Evolutionary conservation across 2,329 filamentous ascomycete species (phyloP), one percentile per base, ranked within the genome.

Genomic region (Cytospora chrysosperma): DNA sequence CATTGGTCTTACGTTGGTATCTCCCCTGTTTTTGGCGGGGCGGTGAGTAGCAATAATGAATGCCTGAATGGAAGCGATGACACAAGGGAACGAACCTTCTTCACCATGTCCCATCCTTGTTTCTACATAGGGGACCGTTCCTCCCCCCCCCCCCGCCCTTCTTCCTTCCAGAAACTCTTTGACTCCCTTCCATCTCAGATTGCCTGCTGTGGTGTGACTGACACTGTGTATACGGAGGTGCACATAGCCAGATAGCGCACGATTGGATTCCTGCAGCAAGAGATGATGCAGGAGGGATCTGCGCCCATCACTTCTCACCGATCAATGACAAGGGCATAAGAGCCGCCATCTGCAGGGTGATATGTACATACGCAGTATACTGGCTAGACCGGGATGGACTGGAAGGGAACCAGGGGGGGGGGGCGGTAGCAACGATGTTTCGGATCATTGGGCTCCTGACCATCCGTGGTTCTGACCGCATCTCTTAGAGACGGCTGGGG

Each of bases 281-380:
- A 43, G n/a, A 43, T n/a, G 12, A 56, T 17, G 52, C 40, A 43
- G 3, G 40, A 43, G 40, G 19, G 40, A 43, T 43, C 40, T 43
- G 40, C 40, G 21, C 40, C 15, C 37, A 37, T 56, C 32, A 56
- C 32, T 37, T 56, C 53, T 57, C 55, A 47, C 30, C 32, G 30
- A 56, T 40, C 30, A 24, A 32, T 26, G 30, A 21, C 28, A 21
- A 40, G 13, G 21, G 53, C 34, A 32, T 10, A 32, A 8, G 34
- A 57, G 55, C 55, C 55, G 55, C 55, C 37, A 49, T 57, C 37
- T 53, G 60, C 60, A 62, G 28, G 43, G 47, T 56, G 53, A 62
- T 13, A 15, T n/a, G n/a, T n/a, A n/a, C n/a, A n/a, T n/a, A n/a
- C n/a, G n/a, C n/a, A n/a, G n/a, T n/a, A n/a, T n/a, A n/a, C 15